Percentiles rank a stretch among this genome's conserved stretches.
These are phyloP conservation scores for Stemphylium lycopersici DNA, from an alignment of 2,329 filamentous ascomycete genomes.

Conservation along the genomic window DNA sequence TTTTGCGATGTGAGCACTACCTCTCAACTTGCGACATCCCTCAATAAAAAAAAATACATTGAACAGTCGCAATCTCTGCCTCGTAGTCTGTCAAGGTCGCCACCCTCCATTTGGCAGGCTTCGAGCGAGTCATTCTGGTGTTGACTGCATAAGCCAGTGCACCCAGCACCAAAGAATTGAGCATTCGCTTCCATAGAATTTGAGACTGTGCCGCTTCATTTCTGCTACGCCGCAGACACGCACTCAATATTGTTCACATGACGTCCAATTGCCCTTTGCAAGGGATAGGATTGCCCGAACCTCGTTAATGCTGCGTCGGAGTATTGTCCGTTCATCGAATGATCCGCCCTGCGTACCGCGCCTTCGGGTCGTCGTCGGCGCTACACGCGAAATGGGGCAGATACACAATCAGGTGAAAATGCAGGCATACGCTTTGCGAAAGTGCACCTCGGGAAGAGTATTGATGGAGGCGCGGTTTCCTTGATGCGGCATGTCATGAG, in stretches of 20 bases:
- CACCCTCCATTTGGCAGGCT: background rate
- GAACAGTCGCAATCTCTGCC: background rate
- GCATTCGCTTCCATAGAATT: background rate
- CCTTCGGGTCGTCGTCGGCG: conserved; percentile 13
- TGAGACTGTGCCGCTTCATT: conserved; percentile 2
- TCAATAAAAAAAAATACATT: background rate
- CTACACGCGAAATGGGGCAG: conserved; percentile 7
- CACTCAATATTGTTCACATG: conserved; percentile 15
- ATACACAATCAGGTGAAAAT: background rate
- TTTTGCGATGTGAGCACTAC: no score
- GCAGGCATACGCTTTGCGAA: background rate
- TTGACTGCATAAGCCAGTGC: background rate
- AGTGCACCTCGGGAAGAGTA: no score
- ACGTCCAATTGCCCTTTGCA: conserved; percentile 6
- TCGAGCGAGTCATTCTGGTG: background rate
- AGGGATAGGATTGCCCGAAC: conserved; percentile 9
- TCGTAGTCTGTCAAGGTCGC: background rate
- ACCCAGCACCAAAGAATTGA: background rate
- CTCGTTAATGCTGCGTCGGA: conserved; percentile 26
- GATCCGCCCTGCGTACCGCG: conserved; percentile 17
- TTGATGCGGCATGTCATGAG: background rate
- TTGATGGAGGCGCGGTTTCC: no score
- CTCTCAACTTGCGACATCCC: no score
- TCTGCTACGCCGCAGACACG: conserved; percentile 5
- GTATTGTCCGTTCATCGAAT: conserved; percentile 16